phyloP scores from a whole-genome alignment of 805 yeast genomes.

The Yamadazyma nakazawae region DNA sequence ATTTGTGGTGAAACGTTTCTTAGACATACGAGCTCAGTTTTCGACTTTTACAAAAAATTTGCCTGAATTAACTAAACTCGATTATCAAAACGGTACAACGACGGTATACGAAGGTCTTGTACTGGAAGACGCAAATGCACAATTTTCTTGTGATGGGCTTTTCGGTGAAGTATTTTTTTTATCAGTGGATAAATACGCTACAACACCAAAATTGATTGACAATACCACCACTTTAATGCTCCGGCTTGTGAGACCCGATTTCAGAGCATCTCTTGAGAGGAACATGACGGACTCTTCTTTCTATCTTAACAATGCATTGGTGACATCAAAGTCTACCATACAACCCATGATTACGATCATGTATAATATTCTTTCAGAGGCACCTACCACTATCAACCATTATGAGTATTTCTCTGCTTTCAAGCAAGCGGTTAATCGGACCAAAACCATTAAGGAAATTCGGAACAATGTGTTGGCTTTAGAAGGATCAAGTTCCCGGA shows the following conservation, averaged over 20 bases:
- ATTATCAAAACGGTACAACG: neutral
- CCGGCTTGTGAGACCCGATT: slow-evolving; percentile 34
- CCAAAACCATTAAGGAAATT: slow-evolving; percentile 20
- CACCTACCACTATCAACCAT: slow-evolving; percentile 64
- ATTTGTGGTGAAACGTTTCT: slow-evolving; percentile 8
- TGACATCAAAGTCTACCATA: neutral
- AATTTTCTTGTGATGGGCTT: slow-evolving; percentile 5
- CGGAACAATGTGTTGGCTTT: slow-evolving; percentile 1
- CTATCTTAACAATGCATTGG: slow-evolving; percentile 6
- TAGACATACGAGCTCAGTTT: slow-evolving; percentile 18
- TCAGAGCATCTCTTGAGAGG: slow-evolving; percentile 28
- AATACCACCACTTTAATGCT: slow-evolving; percentile 38
- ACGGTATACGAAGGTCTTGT: slow-evolving; percentile 1
- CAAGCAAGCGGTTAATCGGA: slow-evolving; percentile 42
- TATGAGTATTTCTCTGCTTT: slow-evolving; percentile 67
- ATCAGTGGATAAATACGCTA: neutral
- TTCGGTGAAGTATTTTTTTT: slow-evolving; percentile 7
- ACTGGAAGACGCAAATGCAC: neutral
- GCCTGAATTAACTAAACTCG: neutral
- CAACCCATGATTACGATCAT: slow-evolving; percentile 53
- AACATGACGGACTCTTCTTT: slow-evolving; percentile 21
- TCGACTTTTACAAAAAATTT: slow-evolving; percentile 15
- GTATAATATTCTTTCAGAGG: slow-evolving; percentile 73
- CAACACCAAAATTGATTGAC: slow-evolving; percentile 26
- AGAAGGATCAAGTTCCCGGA: neutral